Base-by-base conservation (phyloP, 1,284 basidiomycete genomes). In the Ustilago crameri region DNA sequence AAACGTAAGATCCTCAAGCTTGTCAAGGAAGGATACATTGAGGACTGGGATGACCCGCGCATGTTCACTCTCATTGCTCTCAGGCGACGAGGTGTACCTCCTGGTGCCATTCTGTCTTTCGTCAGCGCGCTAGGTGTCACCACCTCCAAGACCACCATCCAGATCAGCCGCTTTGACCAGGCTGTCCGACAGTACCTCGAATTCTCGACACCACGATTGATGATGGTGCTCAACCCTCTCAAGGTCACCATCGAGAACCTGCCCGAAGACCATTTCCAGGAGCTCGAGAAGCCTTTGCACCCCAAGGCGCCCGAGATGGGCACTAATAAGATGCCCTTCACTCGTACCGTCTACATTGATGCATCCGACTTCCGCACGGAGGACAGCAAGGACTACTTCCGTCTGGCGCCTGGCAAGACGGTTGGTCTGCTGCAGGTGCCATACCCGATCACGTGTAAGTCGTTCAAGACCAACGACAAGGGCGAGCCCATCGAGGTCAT, bases 11-110 rank as follows among this genome's bases (percentile, higher is more conserved):
- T 99, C 74, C 87, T 91, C 65, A 89, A 90, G 60, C 89, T 99
- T 7, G 95, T 99, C 47, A 89, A 91, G 62, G 89, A 91, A 69
- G 88, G 88, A 3, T 88, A 91, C 78, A 95, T 99, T 43, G 88
- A 86, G 49, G 95, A 92, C 44, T 99, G 96, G 96, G 94, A 98
- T 80, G 96, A 99, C 82, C 96, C 96, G 43, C 90, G 96, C n/a
- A 88, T 99, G 51, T 97, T 96, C 85, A 98, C 96, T 1, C 89
- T 98, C 71, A 95, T 98, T 74, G 95, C 95, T 3, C 88, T 98
- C 30, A 90, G 95, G 57, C 88, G 96, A 59, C 90, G 96, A 47
- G 96, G 96, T 69, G 89, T 98, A 23, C 96, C 96, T 17, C 95
- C 96, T 10, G 93, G 93, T 26, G 96, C 96, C 7, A 92, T 99